Percentiles rank a stretch among this genome's conserved stretches.
phyloP scores from a whole-genome alignment of 768 basidiomycete species.

The Rhizopogon vinicolor region DNA sequence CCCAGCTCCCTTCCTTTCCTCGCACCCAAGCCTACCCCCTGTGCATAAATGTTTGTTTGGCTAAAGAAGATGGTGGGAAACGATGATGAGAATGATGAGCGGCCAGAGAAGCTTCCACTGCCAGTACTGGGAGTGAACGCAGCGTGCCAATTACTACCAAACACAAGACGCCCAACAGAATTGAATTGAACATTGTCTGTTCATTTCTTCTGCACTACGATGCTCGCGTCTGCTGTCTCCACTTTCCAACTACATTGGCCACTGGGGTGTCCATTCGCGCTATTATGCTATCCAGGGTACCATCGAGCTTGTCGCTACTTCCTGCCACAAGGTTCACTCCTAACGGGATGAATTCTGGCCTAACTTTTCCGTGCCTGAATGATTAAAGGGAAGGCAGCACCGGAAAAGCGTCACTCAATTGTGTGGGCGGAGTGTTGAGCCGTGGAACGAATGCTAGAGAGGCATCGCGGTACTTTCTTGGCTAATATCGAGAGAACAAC shows the following conservation, averaged over 20 bases:
- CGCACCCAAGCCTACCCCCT: conserved; percentile 89
- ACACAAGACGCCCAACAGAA: too few relatives aligned
- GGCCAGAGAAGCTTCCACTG: too few relatives aligned
- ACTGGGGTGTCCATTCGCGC: conserved; percentile 41
- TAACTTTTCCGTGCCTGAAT: conserved; percentile 10
- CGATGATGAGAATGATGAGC: too few relatives aligned
- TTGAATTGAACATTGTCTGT: too few relatives aligned
- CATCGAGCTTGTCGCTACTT: conserved; percentile 27
- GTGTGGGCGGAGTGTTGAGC: conserved; percentile 7
- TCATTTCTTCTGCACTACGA: too few relatives aligned
- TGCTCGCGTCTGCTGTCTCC: too few relatives aligned
- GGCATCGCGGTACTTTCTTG: conserved; percentile 39
- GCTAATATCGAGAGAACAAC: conserved; percentile 30
- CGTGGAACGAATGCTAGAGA: conserved; percentile 35
- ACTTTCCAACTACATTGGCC: conserved; percentile 33
- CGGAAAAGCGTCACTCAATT: conserved; percentile 43
- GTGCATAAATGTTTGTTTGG: conserved; percentile 80
- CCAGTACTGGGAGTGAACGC: too few relatives aligned
- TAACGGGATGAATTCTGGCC: conserved; percentile 44
- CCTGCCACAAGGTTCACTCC: conserved; percentile 52
- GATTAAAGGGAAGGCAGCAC: conserved; percentile 39
- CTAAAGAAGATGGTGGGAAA: too few relatives aligned
- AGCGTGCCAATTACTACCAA: too few relatives aligned
- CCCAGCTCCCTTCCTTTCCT: conserved; percentile 83
- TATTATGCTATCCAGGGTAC: conserved; percentile 19